A percentile compares a stretch with the other conserved stretches of the same genome.
Evolutionary conservation across 257 asterid genomes (phyloP).

Genomic region (Petunia secreta): DNA sequence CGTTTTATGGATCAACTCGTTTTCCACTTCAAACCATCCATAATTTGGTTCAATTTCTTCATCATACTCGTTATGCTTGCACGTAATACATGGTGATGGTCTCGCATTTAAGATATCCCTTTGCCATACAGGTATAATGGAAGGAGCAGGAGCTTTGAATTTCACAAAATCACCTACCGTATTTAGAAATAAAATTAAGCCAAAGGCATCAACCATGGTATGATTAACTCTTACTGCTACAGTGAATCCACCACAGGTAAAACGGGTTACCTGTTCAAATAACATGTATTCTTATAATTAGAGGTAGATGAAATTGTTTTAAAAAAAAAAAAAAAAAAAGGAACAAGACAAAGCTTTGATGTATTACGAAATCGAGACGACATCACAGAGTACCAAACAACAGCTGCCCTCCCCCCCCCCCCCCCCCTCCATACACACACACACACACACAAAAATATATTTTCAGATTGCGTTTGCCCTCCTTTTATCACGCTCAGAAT

Average conservation of each 20-base stretch:
- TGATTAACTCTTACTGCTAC: conserved; percentile 34
- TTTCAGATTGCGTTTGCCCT: too few species aligned
- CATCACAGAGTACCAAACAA: too few species aligned
- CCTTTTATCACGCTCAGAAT: too few species aligned
- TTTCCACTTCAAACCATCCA: background rate
- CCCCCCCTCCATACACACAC: too few species aligned
- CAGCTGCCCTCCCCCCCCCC: too few species aligned
- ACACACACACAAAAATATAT: too few species aligned
- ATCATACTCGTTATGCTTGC: conserved; percentile 23
- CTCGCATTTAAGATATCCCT: conserved; percentile 26
- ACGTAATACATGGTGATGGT: background rate
- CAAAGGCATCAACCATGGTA: conserved; percentile 33
- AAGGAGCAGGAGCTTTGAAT: conserved; percentile 23
- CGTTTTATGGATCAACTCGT: background rate
- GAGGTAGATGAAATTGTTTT: background rate
- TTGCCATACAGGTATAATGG: conserved; percentile 38
- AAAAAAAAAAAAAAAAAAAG: too few species aligned
- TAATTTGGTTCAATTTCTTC: background rate
- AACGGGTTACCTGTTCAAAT: conserved; percentile 32
- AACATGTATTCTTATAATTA: background rate
- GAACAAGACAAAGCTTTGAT: too few species aligned
- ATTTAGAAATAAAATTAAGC: conserved; percentile 28
- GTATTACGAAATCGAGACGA: background rate
- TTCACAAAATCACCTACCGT: conserved; percentile 28
- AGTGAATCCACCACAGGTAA: conserved; percentile 36